Evolutionary conservation across 148 eudicot species (phyloP).

Genomic region (Cornus controversa): DNA sequence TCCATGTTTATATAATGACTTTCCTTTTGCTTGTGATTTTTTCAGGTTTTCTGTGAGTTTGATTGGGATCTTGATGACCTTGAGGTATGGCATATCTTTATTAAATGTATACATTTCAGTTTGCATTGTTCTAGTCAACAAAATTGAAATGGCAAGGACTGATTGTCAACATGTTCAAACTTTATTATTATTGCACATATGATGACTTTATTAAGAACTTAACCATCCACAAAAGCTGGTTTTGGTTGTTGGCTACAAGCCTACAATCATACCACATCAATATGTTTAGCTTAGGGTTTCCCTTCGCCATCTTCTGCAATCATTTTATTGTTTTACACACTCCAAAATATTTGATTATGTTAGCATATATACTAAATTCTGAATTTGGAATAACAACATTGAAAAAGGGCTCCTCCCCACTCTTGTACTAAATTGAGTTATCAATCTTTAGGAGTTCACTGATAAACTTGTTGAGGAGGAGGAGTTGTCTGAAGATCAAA

Average conservation of each 20-base stretch:
- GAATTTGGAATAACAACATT: neutral
- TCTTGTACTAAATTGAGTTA: slow-evolving; percentile 1
- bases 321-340: neutral
- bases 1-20: neutral
- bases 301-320: neutral
- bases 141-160: neutral
- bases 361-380: neutral
- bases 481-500: slow-evolving; percentile 68
- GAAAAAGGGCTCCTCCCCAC: neutral
- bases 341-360: neutral
- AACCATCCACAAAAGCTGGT: neutral
- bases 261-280: neutral
- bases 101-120: neutral
- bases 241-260: neutral
- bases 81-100: slow-evolving; percentile 49
- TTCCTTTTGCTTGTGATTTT: slow-evolving; percentile 7
- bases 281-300: neutral
- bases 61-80: slow-evolving; percentile 98
- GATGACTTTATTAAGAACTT: neutral
- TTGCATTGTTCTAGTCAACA: neutral
- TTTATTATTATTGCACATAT: neutral
- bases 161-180: neutral
- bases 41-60: slow-evolving; percentile 80
- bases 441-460: slow-evolving; percentile 67
- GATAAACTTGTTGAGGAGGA: slow-evolving; percentile 72